Evolutionary conservation across 1,139 yeast genomes (phyloP).

Genomic region (Hyphopichia buzzinii): DNA sequence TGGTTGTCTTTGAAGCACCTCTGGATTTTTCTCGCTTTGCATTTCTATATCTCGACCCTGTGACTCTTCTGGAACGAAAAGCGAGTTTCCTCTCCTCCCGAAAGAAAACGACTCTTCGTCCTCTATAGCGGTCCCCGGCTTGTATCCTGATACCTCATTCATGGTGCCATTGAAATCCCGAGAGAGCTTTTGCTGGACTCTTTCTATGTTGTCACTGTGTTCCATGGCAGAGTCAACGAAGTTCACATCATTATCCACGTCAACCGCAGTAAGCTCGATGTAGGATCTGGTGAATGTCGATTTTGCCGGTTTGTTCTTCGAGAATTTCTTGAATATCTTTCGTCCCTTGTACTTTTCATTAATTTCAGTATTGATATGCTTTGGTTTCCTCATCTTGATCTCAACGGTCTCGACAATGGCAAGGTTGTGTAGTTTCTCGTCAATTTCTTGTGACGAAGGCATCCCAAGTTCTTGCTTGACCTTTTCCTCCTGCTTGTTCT

Average conservation of each 20-base stretch:
- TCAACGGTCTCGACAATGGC: constrained; percentile 39
- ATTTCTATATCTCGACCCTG: constrained; percentile 5
- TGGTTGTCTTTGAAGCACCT: not conserved
- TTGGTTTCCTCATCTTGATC: constrained; percentile 14
- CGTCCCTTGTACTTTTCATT: constrained; percentile 17
- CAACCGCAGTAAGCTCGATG: constrained; percentile 22
- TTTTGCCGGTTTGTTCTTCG: constrained; percentile 22
- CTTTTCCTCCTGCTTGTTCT: constrained; percentile 22
- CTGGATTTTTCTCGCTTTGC: not conserved
- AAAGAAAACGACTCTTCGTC: constrained; percentile 9
- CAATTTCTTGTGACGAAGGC: constrained; percentile 10
- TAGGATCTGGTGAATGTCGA: constrained; percentile 23
- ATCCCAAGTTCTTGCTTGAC: constrained; percentile 31
- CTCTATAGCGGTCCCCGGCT: constrained; percentile 9
- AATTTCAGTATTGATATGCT: constrained; percentile 1
- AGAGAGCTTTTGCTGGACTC: constrained; percentile 10
- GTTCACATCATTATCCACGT: constrained; percentile 13
- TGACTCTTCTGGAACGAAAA: constrained; percentile 21
- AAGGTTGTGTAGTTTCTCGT: constrained; percentile 19
- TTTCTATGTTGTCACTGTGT: constrained; percentile 5
- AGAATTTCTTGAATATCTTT: constrained; percentile 39
- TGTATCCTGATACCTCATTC: constrained; percentile 20
- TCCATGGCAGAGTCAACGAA: constrained; percentile 7
- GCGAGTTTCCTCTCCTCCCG: constrained; percentile 3
- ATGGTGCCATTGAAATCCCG: constrained; percentile 28